A percentile compares a stretch with the other conserved stretches of the same genome.
Conservation (phyloP, 2,329 filamentous ascomycete species). For the Botrytis cinerea region DNA sequence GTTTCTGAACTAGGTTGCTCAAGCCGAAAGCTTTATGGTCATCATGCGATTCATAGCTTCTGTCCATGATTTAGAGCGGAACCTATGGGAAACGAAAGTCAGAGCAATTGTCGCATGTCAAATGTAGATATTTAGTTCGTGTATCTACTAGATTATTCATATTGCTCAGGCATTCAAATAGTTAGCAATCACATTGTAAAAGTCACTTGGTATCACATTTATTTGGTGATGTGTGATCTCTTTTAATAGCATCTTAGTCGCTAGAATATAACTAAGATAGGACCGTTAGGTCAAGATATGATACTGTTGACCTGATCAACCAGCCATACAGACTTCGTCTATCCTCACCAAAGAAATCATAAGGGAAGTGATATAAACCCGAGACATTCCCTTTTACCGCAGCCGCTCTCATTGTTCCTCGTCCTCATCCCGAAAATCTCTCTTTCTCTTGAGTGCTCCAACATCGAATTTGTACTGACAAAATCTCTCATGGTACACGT, state of each 20-base stretch:
- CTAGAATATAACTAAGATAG: not conserved
- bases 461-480: not conserved
- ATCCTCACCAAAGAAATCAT: not conserved
- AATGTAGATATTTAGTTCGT: too few relatives aligned
- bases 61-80: not conserved
- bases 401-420: not conserved
- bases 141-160: too few relatives aligned
- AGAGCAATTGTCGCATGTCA: not conserved
- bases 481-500: not conserved
- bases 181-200: not conserved
- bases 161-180: not conserved
- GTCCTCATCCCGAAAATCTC: not conserved
- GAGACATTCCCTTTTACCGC: not conserved
- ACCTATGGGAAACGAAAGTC: not conserved
- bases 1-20: too few relatives aligned
- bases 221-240: not conserved
- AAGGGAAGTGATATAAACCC: not conserved
- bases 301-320: not conserved
- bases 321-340: rapidly evolving
- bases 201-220: not conserved
- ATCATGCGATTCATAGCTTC: not conserved
- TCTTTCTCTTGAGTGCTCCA: not conserved
- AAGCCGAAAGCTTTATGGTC: not conserved
- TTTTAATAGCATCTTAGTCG: not conserved
- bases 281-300: not conserved